Percentiles rank a stretch among this genome's conserved stretches.
Conservation (phyloP, 1,284 basidiomycete species). For the Rhodotorula sp. region DNA sequence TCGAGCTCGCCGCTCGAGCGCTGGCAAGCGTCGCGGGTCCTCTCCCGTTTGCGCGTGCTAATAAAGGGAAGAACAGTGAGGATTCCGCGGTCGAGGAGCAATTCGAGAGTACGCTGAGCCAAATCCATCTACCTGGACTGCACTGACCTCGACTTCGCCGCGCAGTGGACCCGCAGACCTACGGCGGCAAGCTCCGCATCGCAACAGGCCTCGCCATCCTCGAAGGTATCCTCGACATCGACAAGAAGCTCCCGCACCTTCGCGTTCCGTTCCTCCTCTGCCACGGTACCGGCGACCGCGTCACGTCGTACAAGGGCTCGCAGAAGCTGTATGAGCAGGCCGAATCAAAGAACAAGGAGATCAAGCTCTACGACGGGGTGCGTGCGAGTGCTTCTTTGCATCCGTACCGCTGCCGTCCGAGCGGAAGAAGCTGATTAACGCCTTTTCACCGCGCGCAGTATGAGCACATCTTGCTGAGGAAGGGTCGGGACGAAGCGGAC, state of each 20-base stretch:
- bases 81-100: slow-evolving; percentile 26
- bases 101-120: slow-evolving; percentile 8
- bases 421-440: not conserved
- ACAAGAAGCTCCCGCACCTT: slow-evolving; percentile 30
- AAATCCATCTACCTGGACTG: too few species aligned
- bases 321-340: slow-evolving; percentile 20
- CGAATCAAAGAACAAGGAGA: slow-evolving; percentile 26
- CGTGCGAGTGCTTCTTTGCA: not conserved
- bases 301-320: slow-evolving; percentile 33
- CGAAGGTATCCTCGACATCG: slow-evolving; percentile 33
- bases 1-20: slow-evolving; percentile 38
- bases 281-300: slow-evolving; percentile 44
- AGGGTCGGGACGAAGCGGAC: slow-evolving; percentile 42
- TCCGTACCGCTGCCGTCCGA: not conserved
- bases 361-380: slow-evolving; percentile 36
- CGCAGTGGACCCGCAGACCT: slow-evolving; percentile 41
- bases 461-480: slow-evolving; percentile 43
- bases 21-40: slow-evolving; percentile 38
- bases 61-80: slow-evolving; percentile 42
- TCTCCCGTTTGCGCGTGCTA: slow-evolving; percentile 40
- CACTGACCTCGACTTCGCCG: not conserved
- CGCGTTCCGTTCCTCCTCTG: slow-evolving; percentile 43
- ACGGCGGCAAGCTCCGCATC: slow-evolving; percentile 44
- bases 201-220: slow-evolving; percentile 45
- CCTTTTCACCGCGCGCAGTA: not conserved